Percentiles rank a stretch among this genome's conserved stretches.
Evolutionary conservation across 257 asterid species (phyloP).

Genomic region (Przewalskia tangutica): DNA sequence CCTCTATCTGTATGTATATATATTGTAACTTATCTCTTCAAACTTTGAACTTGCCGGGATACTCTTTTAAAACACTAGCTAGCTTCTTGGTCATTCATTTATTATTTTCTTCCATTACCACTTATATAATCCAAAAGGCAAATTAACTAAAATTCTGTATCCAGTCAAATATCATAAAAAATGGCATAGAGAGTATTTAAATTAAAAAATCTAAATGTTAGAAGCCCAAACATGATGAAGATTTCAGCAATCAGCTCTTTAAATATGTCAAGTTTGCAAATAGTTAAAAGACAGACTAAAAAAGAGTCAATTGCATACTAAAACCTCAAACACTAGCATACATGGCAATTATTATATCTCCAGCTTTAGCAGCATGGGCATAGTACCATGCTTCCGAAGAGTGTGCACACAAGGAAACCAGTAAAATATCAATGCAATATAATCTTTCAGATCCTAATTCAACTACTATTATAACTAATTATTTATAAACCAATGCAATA

Average conservation of each 20-base stretch:
- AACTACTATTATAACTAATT: background rate
- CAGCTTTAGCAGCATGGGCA: background rate
- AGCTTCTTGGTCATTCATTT: background rate
- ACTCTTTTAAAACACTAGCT: too few relatives aligned
- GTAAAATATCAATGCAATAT: background rate
- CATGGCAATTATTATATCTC: background rate
- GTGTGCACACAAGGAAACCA: background rate
- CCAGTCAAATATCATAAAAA: background rate
- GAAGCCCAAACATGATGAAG: background rate
- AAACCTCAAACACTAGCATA: background rate
- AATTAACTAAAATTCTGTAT: background rate
- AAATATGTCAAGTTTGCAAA: background rate
- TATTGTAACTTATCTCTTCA: too few relatives aligned
- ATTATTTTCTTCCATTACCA: background rate
- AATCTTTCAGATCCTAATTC: background rate
- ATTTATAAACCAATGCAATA: background rate
- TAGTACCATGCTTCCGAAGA: background rate
- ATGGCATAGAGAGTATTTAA: background rate
- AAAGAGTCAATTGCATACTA: background rate
- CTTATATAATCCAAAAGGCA: background rate
- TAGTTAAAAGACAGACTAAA: background rate
- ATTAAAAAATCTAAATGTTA: background rate
- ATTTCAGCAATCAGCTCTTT: background rate
- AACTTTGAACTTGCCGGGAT: too few relatives aligned
- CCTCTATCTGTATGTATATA: background rate